Evolutionary conservation across 2,329 filamentous ascomycete species (phyloP).

Genomic region (Fusarium sp.): DNA sequence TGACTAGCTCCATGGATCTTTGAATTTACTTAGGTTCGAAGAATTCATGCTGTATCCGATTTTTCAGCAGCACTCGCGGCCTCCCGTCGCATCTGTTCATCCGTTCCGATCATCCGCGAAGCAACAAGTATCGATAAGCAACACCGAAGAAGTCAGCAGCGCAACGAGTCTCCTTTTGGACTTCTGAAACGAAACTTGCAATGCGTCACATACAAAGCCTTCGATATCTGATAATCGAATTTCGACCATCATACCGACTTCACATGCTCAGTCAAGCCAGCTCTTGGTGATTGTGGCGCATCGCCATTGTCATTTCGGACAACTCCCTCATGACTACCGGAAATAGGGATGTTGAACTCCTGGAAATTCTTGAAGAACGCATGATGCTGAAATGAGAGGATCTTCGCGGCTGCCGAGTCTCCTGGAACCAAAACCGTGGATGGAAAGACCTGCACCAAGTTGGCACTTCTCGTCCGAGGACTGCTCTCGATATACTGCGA

Average conservation of each 20-base stretch:
- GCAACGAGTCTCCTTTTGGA: background rate
- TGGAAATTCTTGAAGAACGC: background rate
- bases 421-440: background rate
- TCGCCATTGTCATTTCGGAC: background rate
- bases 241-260: background rate
- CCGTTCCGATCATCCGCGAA: conserved; percentile 13
- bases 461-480: background rate
- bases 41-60: background rate
- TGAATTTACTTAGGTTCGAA: background rate
- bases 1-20: background rate
- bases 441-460: background rate
- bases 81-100: background rate
- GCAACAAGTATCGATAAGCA: conserved; percentile 10
- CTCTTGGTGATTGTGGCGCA: background rate
- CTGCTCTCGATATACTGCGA: background rate
- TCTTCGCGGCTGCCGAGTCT: background rate
- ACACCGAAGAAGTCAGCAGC: background rate
- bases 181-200: background rate
- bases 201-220: background rate
- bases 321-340: background rate
- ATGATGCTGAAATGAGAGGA: background rate
- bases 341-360: background rate
- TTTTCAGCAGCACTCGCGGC: background rate
- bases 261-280: background rate
- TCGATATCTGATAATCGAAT: background rate